Conservation (phyloP, 805 yeast species). For the Pichia kluyveri region DNA sequence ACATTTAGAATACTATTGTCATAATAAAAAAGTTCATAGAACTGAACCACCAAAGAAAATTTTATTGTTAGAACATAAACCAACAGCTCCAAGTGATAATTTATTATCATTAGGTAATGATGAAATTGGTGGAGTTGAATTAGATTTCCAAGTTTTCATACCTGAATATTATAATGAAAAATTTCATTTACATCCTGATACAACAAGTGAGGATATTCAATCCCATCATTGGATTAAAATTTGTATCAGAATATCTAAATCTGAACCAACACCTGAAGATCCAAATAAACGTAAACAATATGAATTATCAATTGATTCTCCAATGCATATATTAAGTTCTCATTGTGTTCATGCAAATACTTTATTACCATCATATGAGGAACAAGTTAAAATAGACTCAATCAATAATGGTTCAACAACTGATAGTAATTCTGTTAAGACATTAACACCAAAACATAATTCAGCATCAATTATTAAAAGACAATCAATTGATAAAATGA, state of each 20-base stretch:
- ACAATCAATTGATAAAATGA: constrained; percentile 16
- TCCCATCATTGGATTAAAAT: constrained; percentile 94
- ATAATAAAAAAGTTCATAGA: constrained; percentile 78
- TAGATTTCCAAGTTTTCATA: constrained; percentile 78
- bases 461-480: background rate
- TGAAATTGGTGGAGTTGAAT: constrained; percentile 65
- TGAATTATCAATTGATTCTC: constrained; percentile 92
- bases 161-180: constrained; percentile 59
- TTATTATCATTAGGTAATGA: constrained; percentile 33
- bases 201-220: constrained; percentile 69
- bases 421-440: background rate
- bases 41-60: constrained; percentile 84
- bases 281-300: constrained; percentile 70
- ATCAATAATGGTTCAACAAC: background rate
- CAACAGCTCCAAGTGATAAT: constrained; percentile 40
- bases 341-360: constrained; percentile 77
- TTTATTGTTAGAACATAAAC: constrained; percentile 71
- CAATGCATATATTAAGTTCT: constrained; percentile 72
- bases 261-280: constrained; percentile 40
- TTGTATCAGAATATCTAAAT: constrained; percentile 66
- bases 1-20: constrained; percentile 83
- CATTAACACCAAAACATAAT: constrained; percentile 1
- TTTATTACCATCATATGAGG: constrained; percentile 59
- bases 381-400: constrained; percentile 13
- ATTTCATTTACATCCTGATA: constrained; percentile 71